Conservation (phyloP, 176 grass and related monocot species). For the Pontederia crassipes region DNA sequence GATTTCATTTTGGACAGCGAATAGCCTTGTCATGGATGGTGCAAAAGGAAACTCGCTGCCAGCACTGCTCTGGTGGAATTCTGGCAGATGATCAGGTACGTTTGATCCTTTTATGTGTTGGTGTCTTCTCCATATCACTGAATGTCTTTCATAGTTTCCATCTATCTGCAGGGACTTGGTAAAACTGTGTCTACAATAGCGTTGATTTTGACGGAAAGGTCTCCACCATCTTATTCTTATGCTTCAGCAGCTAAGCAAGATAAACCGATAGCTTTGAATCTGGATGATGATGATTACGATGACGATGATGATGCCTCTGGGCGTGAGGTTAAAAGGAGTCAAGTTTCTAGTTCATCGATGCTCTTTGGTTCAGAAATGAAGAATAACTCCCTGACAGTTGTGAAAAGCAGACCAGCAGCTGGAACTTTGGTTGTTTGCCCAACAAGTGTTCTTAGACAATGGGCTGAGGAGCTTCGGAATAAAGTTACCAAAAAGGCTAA, state of each 20-base stretch:
- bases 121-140: neutral
- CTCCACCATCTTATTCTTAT: conserved; percentile 37
- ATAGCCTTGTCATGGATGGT: conserved; percentile 99
- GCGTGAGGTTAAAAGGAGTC: conserved; percentile 29
- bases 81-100: conserved; percentile 99
- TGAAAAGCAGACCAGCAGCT: conserved; percentile 68
- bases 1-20: conserved; percentile 39
- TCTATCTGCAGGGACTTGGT: conserved; percentile 63
- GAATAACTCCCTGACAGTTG: conserved; percentile 28
- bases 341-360: conserved; percentile 15
- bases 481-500: conserved; percentile 79
- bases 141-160: too few relatives aligned
- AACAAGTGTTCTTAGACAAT: conserved; percentile 90
- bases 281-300: conserved; percentile 67
- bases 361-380: conserved; percentile 23
- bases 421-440: conserved; percentile 98
- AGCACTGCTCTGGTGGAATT: conserved; percentile 84
- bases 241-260: conserved; percentile 26
- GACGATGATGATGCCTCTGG: conserved; percentile 19
- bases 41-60: conserved; percentile 66
- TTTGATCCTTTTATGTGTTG: neutral
- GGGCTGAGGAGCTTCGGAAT: conserved; percentile 85
- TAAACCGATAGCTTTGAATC: conserved; percentile 64
- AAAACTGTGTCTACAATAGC: conserved; percentile 93
- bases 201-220: conserved; percentile 80